phyloP scores from a whole-genome alignment of 2,329 filamentous ascomycete species.

The Onygenales sp. region DNA sequence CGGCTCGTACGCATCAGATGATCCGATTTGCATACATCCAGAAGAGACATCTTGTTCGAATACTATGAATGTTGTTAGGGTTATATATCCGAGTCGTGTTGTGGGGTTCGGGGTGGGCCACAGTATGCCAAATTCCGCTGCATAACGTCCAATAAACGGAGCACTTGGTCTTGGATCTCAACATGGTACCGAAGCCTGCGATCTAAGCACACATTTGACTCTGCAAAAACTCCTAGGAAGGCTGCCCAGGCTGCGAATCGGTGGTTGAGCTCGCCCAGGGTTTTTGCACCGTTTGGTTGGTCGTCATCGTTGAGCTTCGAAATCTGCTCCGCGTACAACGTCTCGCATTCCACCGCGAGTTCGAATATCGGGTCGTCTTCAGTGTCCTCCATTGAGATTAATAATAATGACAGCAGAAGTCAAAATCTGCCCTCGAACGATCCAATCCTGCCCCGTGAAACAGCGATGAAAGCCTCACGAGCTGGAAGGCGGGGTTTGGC shows the following conservation, averaged over 20 bases:
- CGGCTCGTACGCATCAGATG: background rate
- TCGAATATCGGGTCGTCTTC: background rate
- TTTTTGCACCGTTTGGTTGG: background rate
- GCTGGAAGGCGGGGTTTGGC: background rate
- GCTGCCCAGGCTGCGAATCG: background rate
- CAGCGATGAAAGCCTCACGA: background rate
- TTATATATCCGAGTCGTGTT: background rate
- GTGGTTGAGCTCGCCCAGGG: background rate
- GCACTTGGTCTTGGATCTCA: background rate
- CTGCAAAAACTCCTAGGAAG: background rate
- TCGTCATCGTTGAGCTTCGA: background rate
- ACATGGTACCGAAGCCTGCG: background rate
- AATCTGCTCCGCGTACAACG: background rate
- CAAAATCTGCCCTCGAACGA: no score
- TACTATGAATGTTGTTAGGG: background rate
- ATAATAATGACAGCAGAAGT: background rate
- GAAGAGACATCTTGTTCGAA: background rate
- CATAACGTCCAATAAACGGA: background rate
- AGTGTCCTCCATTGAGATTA: background rate
- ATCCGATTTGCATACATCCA: background rate
- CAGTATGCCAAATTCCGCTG: background rate
- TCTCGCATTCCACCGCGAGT: background rate
- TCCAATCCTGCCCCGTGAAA: no score
- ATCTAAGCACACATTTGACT: background rate
- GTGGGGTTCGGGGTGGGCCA: background rate